These are phyloP conservation scores for Rutidosis leptorrhynchoides DNA, from an alignment of 129 eudicot genomes.

Conservation along the genomic window DNA sequence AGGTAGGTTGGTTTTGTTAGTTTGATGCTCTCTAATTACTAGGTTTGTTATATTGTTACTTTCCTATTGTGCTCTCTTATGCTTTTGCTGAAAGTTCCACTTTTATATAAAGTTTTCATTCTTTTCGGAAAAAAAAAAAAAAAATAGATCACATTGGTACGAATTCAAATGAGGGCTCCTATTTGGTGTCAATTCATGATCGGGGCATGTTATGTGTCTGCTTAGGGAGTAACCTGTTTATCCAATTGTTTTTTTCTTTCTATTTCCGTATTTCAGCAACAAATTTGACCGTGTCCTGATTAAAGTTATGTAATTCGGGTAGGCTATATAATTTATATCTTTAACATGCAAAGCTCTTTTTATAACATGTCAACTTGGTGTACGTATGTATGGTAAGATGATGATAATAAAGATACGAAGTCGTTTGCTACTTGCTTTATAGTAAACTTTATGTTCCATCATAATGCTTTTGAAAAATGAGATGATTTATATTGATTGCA, in stretches of 20 bases:
- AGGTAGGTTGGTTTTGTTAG: too few relatives aligned
- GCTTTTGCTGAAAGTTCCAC: too few relatives aligned
- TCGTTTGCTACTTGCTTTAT: slow-evolving; percentile 5
- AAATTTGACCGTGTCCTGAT: background rate
- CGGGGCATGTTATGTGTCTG: slow-evolving; percentile 34
- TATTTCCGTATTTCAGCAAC: background rate
- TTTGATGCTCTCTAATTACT: too few relatives aligned
- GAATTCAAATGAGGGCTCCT: slow-evolving; percentile 23
- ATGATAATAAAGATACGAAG: background rate
- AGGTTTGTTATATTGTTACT: too few relatives aligned
- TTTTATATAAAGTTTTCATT: too few relatives aligned
- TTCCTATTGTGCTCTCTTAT: too few relatives aligned
- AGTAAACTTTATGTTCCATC: slow-evolving; percentile 16
- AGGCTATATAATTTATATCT: too few relatives aligned
- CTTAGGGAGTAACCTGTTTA: slow-evolving; percentile 21
- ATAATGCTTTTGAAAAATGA: slow-evolving; percentile 20
- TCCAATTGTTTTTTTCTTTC: slow-evolving; percentile 3
- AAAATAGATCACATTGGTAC: slow-evolving; percentile 25
- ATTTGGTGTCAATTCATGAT: slow-evolving; percentile 35
- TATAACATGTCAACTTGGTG: background rate
- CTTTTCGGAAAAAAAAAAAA: too few relatives aligned
- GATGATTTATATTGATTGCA: slow-evolving; percentile 14
- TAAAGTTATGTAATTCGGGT: background rate
- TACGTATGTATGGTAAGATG: background rate
- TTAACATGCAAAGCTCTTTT: background rate